These are phyloP conservation scores for Talaromyces sp. DNA, from an alignment of 2,329 filamentous ascomycete species.

Conservation along the genomic window DNA sequence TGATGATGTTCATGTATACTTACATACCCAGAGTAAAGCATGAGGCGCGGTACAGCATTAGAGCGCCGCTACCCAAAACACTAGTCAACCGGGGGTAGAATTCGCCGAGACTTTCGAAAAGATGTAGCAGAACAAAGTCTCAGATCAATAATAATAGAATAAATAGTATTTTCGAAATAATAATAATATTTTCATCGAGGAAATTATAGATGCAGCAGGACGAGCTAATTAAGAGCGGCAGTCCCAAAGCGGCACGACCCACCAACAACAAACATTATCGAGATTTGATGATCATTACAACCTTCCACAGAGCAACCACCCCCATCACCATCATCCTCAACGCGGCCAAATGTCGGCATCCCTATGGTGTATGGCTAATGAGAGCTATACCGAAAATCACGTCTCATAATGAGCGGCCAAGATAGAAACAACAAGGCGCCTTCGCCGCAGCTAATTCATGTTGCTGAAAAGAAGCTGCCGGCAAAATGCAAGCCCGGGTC, in stretches of 20 bases:
- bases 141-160: no score
- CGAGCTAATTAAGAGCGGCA: not conserved
- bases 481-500: conserved; percentile 42
- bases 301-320: not conserved
- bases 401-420: not conserved
- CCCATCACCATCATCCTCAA: not conserved
- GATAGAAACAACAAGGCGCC: not conserved
- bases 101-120: no score
- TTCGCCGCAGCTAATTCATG: conserved; percentile 27
- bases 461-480: conserved; percentile 36
- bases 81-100: no score
- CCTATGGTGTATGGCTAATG: not conserved
- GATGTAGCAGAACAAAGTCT: no score
- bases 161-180: no score
- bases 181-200: no score
- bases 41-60: not conserved
- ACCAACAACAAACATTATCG: not conserved
- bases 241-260: not conserved
- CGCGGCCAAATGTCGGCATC: not conserved
- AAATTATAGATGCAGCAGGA: no score
- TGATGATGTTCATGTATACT: not conserved
- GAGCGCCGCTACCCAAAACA: not conserved
- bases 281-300: no score
- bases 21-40: no score
- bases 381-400: not conserved